Base-by-base conservation (phyloP, 2,329 filamentous ascomycete species). In the Tolypocladium ovalisporum region DNA sequence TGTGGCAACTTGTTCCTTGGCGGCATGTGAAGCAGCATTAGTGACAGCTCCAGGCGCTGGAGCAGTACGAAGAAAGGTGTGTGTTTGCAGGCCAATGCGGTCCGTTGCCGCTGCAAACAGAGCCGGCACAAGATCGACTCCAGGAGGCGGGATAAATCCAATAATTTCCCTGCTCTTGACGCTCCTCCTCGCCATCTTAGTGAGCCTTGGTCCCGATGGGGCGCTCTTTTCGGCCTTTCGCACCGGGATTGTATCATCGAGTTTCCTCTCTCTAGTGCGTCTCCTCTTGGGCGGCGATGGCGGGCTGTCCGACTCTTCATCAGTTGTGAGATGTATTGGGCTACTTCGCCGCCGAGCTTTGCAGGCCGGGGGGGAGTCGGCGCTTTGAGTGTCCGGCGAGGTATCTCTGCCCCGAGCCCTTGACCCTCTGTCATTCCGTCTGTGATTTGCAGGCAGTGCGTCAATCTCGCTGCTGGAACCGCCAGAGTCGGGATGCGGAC, bases 121-220 rank as follows among this genome's bases (percentile, higher is more conserved):
- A 3, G 58, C 54, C 19, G 60, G 55, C 29, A 63, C 56, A 3
- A 57, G 24, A 8, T 57, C 58, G 4, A 61, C 60, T 12, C 63
- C 62, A 15, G 54, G 37, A 2, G 63, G 62, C 24, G 65, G 52
- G 10, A 66, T 55, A 52, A 73, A 75, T 3, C 77, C 76, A 54
- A 79, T 68, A n/a, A 79, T 71, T 57, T 79, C 77, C 60, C 67
- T 75, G 63, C 77, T 78, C 59, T 71, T 76, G 51, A 79, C 66
- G 47, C 74, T 73, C 61, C 73, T 77, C 27, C 73, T 71, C 29
- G 69, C 65, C 58, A 79, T 66, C 47, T 65, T 72, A 1, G 70
- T 69, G 22, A 79, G 68, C 10, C 70, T 70, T 13, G 74, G 75
- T 2, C 67, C 67, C 24, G 42, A 34, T 6, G 52, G 40, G 1